Evolutionary conservation across 495 filamentous ascomycete species (phyloP).

Genomic region (Penicillium diatomitis): DNA sequence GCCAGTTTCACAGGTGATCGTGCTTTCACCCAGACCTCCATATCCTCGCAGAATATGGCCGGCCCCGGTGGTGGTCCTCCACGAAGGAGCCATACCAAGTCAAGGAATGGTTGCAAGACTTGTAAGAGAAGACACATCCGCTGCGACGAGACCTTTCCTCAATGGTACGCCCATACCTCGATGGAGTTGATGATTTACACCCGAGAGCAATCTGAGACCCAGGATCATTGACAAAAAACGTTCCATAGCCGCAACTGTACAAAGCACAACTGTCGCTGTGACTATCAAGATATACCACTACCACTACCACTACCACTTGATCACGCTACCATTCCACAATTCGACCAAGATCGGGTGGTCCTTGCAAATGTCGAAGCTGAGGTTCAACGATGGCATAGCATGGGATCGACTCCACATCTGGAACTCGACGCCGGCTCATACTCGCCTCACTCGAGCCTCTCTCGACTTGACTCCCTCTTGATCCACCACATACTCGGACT

Average conservation of each 20-base stretch:
- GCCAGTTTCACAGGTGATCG: no score
- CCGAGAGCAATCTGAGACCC: no score
- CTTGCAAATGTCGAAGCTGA: constrained; percentile 70
- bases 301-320: no score
- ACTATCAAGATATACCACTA: constrained; percentile 70
- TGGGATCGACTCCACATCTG: constrained; percentile 80
- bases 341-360: constrained; percentile 72
- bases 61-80: constrained; percentile 45
- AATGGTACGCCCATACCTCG: constrained; percentile 59
- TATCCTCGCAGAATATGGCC: constrained; percentile 22
- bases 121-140: constrained; percentile 97
- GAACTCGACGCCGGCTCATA: constrained; percentile 64
- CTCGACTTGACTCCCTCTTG: constrained; percentile 69
- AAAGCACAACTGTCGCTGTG: constrained; percentile 95
- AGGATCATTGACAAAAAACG: no score
- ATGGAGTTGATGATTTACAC: no score
- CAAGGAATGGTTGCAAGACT: constrained; percentile 91
- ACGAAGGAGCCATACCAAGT: constrained; percentile 87
- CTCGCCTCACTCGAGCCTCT: constrained; percentile 48
- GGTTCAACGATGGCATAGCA: constrained; percentile 75
- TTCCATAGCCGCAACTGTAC: constrained; percentile 81
- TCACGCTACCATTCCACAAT: constrained; percentile 37
- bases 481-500: constrained; percentile 87
- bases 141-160: constrained; percentile 94
- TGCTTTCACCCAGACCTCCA: no score